Conservation (phyloP, 75 land plant species). For the Cryptomeria japonica region DNA sequence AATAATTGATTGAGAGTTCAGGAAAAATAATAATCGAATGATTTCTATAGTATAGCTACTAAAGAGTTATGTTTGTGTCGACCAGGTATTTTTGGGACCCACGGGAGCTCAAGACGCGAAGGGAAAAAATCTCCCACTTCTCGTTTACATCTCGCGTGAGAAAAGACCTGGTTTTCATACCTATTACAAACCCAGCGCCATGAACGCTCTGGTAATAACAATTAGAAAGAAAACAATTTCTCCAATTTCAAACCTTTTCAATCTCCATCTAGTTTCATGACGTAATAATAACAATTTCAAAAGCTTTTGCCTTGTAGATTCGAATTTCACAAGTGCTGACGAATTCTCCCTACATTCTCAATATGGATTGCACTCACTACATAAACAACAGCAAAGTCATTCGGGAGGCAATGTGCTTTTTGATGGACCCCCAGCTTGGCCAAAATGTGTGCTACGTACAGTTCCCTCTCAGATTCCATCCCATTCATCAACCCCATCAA, state of each 20-base stretch:
- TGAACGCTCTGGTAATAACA: slow-evolving; percentile 17
- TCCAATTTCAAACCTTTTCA: not conserved
- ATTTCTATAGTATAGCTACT: too few species aligned
- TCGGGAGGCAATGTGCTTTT: slow-evolving; percentile 85
- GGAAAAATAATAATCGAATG: too few species aligned
- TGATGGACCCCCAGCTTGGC: slow-evolving; percentile 75
- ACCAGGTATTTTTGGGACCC: slow-evolving; percentile 8
- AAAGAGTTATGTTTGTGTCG: slow-evolving; percentile 23
- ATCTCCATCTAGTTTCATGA: not conserved
- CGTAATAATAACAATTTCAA: not conserved
- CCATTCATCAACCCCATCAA: slow-evolving; percentile 60
- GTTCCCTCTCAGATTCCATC: slow-evolving; percentile 74
- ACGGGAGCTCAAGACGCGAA: slow-evolving; percentile 14
- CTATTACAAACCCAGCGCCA: slow-evolving; percentile 17
- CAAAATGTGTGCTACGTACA: slow-evolving; percentile 59
- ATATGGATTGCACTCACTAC: slow-evolving; percentile 75
- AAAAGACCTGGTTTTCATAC: slow-evolving; percentile 12
- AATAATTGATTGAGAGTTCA: too few species aligned
- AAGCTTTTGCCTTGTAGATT: slow-evolving; percentile 27
- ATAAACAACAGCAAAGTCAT: slow-evolving; percentile 72
- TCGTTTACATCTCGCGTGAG: slow-evolving; percentile 21
- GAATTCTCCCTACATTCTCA: slow-evolving; percentile 70
- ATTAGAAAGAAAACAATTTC: not conserved
- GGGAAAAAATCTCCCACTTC: slow-evolving; percentile 17
- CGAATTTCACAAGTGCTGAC: slow-evolving; percentile 68